phyloP scores from a whole-genome alignment of 129 eudicot genomes.

The Kitagawia praeruptora region DNA sequence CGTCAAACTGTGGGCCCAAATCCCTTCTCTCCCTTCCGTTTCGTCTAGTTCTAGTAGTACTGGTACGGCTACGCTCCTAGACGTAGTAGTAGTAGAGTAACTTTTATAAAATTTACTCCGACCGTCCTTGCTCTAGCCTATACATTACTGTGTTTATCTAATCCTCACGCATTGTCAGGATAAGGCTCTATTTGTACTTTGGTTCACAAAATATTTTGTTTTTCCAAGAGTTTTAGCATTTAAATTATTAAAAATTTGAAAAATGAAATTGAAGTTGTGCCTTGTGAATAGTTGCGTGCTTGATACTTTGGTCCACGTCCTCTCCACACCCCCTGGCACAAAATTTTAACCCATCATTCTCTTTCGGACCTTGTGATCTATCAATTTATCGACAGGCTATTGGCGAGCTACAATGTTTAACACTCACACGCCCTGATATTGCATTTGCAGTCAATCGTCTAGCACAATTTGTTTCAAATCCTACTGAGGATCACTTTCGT shows the following conservation, averaged over 20 bases:
- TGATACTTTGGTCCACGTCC: not conserved
- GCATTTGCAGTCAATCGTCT: not conserved
- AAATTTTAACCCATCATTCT: not conserved
- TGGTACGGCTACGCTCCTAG: not conserved
- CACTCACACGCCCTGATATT: not conserved
- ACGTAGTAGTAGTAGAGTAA: not conserved
- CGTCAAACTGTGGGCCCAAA: slow-evolving; percentile 1
- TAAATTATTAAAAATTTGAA: too few relatives aligned
- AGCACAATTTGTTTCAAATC: not conserved
- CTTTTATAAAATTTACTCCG: not conserved
- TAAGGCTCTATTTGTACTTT: not conserved
- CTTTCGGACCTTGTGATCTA: not conserved
- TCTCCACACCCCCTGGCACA: not conserved
- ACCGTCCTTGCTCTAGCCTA: not conserved
- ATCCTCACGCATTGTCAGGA: not conserved
- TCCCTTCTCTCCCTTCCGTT: not conserved
- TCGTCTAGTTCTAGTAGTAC: not conserved
- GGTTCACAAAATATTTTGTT: not conserved
- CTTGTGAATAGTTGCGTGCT: too few relatives aligned
- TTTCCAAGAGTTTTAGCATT: not conserved
- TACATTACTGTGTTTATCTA: not conserved
- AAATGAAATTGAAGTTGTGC: too few relatives aligned
- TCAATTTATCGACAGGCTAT: not conserved
- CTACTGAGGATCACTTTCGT: not conserved
- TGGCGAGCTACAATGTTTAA: not conserved